Conservation (phyloP, 192 early-diverging fungal genomes). For the Coemansia sp. region DNA sequence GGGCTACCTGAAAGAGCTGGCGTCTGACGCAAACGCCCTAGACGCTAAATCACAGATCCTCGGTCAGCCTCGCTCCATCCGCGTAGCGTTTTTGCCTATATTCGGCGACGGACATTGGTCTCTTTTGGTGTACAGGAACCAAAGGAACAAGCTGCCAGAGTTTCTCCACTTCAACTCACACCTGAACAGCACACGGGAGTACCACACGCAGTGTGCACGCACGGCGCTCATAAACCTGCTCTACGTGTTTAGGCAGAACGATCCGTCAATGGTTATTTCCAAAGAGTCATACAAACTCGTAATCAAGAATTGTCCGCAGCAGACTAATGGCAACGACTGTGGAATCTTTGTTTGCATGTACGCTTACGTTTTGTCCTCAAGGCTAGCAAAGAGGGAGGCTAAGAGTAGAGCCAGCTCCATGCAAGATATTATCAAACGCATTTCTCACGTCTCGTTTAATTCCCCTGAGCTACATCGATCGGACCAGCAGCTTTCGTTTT, state of each 20-base stretch:
- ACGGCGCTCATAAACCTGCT: conserved; percentile 46
- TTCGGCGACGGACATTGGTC: conserved; percentile 54
- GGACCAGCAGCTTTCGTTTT: conserved; percentile 9
- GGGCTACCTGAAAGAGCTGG: conserved; percentile 29
- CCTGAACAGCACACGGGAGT: conserved; percentile 39
- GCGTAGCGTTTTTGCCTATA: conserved; percentile 47
- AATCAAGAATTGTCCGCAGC: conserved; percentile 50
- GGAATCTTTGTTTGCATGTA: conserved; percentile 49
- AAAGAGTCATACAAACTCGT: conserved; percentile 48
- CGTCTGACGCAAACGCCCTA: conserved; percentile 38
- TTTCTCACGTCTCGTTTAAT: conserved; percentile 19
- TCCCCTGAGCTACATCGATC: neutral
- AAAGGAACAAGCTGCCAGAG: conserved; percentile 26
- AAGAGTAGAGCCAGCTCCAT: conserved; percentile 7
- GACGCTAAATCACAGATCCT: conserved; percentile 39
- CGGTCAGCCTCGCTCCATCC: conserved; percentile 27
- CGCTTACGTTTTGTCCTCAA: conserved; percentile 35
- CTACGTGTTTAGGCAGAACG: conserved; percentile 45
- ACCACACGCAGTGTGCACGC: conserved; percentile 49
- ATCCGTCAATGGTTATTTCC: conserved; percentile 37
- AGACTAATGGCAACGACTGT: conserved; percentile 45
- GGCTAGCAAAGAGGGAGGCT: conserved; percentile 20
- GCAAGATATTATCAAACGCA: conserved; percentile 18
- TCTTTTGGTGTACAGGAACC: conserved; percentile 38
- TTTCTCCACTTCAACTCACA: conserved; percentile 54